Percentiles rank a stretch among this genome's conserved stretches.
These are phyloP conservation scores for Pistacia vera DNA, from an alignment of 345 rosid genomes.

Conservation along the genomic window DNA sequence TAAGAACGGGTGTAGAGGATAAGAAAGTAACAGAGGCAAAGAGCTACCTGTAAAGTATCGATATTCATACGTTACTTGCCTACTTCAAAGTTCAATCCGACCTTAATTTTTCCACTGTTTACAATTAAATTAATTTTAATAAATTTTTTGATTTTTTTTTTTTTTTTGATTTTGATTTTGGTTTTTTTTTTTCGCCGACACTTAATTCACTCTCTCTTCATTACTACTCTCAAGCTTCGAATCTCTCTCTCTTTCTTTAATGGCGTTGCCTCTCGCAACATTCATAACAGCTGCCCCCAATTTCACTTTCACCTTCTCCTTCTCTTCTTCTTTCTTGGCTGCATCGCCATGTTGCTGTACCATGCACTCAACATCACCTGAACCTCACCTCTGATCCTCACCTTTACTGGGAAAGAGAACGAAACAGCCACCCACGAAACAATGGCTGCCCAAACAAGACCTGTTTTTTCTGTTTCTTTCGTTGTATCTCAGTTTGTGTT, in stretches of 20 bases:
- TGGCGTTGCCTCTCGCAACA: conserved; percentile 39
- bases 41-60: background rate
- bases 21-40: background rate
- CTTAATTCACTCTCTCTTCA: conserved; percentile 27
- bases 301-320: conserved; percentile 15
- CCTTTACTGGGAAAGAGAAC: background rate
- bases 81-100: conserved; percentile 1
- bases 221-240: conserved; percentile 44
- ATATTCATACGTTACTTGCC: conserved; percentile 21
- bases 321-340: conserved; percentile 21
- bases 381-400: conserved; percentile 27
- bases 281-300: conserved; percentile 25
- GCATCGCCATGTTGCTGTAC: conserved; percentile 13
- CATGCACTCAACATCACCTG: conserved; percentile 31
- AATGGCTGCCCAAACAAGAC: conserved; percentile 32
- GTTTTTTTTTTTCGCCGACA: conserved; percentile 44
- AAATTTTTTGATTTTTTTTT: background rate
- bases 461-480: conserved; percentile 22
- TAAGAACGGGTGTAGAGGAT: conserved; percentile 12
- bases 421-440: background rate
- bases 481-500: conserved; percentile 20
- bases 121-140: background rate
- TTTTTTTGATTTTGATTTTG: too few relatives aligned
- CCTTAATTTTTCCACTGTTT: background rate
- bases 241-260: conserved; percentile 50